These are phyloP conservation scores for Dentipellis sp. DNA, from an alignment of 768 basidiomycete species.

Conservation along the genomic window DNA sequence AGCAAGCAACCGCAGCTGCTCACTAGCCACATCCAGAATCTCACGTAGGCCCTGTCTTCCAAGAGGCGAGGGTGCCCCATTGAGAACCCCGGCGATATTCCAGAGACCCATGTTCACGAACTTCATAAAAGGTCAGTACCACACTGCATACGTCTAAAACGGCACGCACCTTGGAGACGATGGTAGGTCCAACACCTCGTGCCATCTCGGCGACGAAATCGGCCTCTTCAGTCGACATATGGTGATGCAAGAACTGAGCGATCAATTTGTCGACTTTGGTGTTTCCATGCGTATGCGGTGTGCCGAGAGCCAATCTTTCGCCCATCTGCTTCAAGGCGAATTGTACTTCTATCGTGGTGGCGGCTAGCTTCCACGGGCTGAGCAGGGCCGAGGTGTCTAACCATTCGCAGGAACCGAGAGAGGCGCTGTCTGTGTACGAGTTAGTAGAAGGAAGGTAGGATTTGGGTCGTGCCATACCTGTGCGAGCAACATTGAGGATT, in stretches of 20 bases:
- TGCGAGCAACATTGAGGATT: conserved; percentile 55
- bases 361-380: conserved; percentile 78
- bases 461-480: conserved; percentile 29
- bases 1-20: conserved; percentile 60
- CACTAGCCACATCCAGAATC: conserved; percentile 36
- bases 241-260: conserved; percentile 58
- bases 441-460: neutral
- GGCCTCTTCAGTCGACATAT: conserved; percentile 70
- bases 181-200: conserved; percentile 51
- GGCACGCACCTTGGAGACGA: conserved; percentile 54
- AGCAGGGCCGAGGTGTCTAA: conserved; percentile 55
- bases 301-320: conserved; percentile 51
- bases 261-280: conserved; percentile 59
- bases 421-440: conserved; percentile 16
- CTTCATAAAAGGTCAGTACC: conserved; percentile 25
- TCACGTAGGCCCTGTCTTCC: conserved; percentile 19
- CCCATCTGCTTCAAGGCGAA: conserved; percentile 68
- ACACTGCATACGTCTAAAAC: neutral
- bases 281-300: conserved; percentile 42
- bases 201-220: conserved; percentile 81
- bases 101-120: conserved; percentile 70
- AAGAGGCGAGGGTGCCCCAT: conserved; percentile 17
- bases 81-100: conserved; percentile 51
- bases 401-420: conserved; percentile 48
- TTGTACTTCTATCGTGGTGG: conserved; percentile 73